Evolutionary conservation across 306 rosid genomes (phyloP), one percentile per base, ranked within the genome.

Genomic region (Citrullus amarus): DNA sequence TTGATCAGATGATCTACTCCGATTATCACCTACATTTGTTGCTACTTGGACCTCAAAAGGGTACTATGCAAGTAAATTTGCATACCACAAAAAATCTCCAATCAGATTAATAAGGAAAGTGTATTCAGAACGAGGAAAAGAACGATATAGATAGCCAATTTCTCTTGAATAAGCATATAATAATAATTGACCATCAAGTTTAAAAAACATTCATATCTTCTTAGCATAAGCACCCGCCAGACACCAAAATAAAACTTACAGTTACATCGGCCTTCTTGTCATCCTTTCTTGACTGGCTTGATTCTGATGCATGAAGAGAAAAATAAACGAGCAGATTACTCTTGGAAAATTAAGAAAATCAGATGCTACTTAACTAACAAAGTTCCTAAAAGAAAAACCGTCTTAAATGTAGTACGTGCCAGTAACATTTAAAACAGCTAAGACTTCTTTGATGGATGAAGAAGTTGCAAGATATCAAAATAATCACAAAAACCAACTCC

Each of bases 11-110:
- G 83, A 78, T 78, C 65, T 62, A 63, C 79, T 77, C 43, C 88
- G 84, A 58, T 59, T 80, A 25, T 79, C 83, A 81, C 80, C 85
- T 85, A 38, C 84, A 73, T 59, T 83, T 80, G 68, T 78, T 43
- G 74, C 81, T 73, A 78, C 86, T 65, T 80, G 88, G 81, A 54
- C 81, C 60, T 82, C 89, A 78, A 82, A 36, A 66, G 81, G 65
- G 80, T 74, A 88, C 84, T 88, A 77, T 38, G 34, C 68, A 61
- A 61, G 41, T 28, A 61, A 28, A 30, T 61, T 59, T 36, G 5
- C 41, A 61, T 12, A 39, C 32, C 74, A 67, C 5, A 67, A 67
- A 41, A 25, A 10, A 0, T 18, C 32, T 67, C 74, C 74, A 67
- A 67, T 38, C 39, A 67, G 53, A 67, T 41, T 39, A 41, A 67